phyloP scores from a whole-genome alignment of 805 yeast species.

The Cyberlindnera xishuangbannaensis region DNA sequence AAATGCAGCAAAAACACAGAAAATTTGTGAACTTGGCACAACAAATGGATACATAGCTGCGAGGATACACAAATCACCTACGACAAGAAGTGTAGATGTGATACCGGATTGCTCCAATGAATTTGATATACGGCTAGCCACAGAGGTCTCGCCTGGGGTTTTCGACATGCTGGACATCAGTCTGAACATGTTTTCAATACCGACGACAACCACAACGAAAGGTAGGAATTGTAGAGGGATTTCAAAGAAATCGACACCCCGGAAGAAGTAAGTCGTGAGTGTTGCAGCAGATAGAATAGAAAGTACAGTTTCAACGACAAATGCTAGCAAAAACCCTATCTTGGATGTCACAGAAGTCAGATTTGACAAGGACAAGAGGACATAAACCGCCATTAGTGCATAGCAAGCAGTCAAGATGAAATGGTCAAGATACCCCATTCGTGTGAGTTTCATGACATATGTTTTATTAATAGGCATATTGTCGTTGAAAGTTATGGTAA shows the following conservation, averaged over 20 bases:
- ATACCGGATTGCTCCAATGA: constrained; percentile 33
- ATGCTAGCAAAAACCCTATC: constrained; percentile 40
- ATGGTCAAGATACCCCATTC: constrained; percentile 20
- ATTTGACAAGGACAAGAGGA: constrained; percentile 34
- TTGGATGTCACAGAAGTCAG: constrained; percentile 40
- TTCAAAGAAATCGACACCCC: constrained; percentile 30
- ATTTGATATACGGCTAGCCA: constrained; percentile 32
- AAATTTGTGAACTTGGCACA: constrained; percentile 31
- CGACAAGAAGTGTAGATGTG: constrained; percentile 32
- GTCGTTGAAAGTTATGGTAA: constrained; percentile 2
- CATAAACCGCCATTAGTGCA: constrained; percentile 27
- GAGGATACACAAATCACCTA: constrained; percentile 24
- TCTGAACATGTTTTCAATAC: constrained; percentile 44
- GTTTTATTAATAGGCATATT: neutral
- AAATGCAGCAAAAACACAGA: constrained; percentile 40
- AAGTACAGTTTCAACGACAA: constrained; percentile 33
- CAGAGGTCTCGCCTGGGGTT: constrained; percentile 37
- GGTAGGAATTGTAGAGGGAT: constrained; percentile 38
- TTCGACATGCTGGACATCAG: constrained; percentile 34
- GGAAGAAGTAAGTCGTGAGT: constrained; percentile 32
- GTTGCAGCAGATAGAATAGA: constrained; percentile 39
- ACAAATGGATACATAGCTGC: constrained; percentile 27
- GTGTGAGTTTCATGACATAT: constrained; percentile 13
- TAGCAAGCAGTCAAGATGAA: constrained; percentile 23
- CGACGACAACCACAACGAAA: constrained; percentile 35